Evolutionary conservation across 371 early-diverging fungal species (phyloP), one percentile per base, ranked within the genome.

Genomic region (Basidiobolus heterosporus): DNA sequence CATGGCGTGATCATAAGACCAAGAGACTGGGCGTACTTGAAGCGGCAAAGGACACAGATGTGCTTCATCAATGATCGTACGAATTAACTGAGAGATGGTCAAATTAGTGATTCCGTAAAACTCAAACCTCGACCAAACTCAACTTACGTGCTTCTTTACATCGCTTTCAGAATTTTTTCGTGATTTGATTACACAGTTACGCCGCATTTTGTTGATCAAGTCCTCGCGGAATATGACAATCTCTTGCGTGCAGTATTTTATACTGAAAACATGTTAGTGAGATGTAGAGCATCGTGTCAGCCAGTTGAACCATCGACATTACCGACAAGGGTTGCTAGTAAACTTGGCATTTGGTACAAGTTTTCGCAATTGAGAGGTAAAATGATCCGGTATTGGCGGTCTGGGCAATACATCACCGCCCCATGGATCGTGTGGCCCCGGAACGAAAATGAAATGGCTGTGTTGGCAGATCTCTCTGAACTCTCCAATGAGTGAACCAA

Each of bases 391-490:
- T 17, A 92, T 73, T 16, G 80, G 70, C 13, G 79, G 72, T 44
- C 79, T 72, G 0, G 93, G 91, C 40, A 87, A 51, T 0, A 77
- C 67, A 18, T 74, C 72, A 0, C 71, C 72, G 4, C 65, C 74
- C 82, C 81, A 83, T 3, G 91, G 91, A 51, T 92, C 93, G 49
- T 79, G 70, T n/a, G 77, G 71, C 1, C 91, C 93, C 9, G 93
- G 93, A 0, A 92, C 81, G 61, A 92, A 82, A 1, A 92, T 69
- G 60, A 88, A 89, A 14, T 80, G 75, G 17, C 76, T 67, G 30
- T 66, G 61, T 0, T 67, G 64, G 1, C 82, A 72, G 38, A 92
- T 58, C 1, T 58, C 58, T 0, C 74, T 79, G 50, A 76, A 89
- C 37, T 78, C 75, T 17, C 69, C 61, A 20, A 92, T 74, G 17